Evolutionary conservation across 139 green algal species (phyloP), one percentile per base, ranked within the genome.

Genomic region (Chlorella sp.): DNA sequence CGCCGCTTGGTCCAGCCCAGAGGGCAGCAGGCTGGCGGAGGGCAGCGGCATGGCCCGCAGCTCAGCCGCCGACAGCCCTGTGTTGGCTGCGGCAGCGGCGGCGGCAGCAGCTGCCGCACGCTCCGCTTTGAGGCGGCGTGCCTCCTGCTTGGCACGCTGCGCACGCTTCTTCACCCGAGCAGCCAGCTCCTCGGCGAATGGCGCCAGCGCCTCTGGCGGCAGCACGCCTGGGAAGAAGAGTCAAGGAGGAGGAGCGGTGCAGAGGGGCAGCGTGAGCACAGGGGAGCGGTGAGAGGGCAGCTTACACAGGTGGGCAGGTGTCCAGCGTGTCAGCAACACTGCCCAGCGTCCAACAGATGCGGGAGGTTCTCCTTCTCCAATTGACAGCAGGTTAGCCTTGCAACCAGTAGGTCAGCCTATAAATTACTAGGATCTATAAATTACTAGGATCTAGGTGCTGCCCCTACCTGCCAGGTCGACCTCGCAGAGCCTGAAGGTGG

Each of bases 151-250:
- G 46, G 76, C 84, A 38, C 85, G 79, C 48, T 91, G 85, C 40
- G 82, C 78, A 3, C 93, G 88, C 32, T 87, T 84, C 69, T 88
- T 87, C 36, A 93, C 90, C 1, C 94, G 86, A 38, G 79, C 80
- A 3, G 51, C 72, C 67, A 96, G 83, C 89, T 97, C 94, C 4
- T 93, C 91, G 0, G 83, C 82, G 77, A 97, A 96, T 7, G 92
- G 88, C 38, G 88, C 91, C 51, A 97, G 85, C n/a, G 90, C 70
- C 17, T 91, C 92, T 30, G 82, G 20, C 22, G 91, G 89, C 65
- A 97, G 74, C 77, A 94, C 68, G 19, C 32, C 77, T 83, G 60
- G n/a, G n/a, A n/a, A n/a, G n/a, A n/a, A n/a, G n/a, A n/a, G n/a
- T n/a, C n/a, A n/a, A n/a, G n/a, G 13, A 60, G 51, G 51, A 24